Evolutionary conservation across 1,284 basidiomycete genomes (phyloP).

Genomic region (Phellopilus nigrolimitatus): DNA sequence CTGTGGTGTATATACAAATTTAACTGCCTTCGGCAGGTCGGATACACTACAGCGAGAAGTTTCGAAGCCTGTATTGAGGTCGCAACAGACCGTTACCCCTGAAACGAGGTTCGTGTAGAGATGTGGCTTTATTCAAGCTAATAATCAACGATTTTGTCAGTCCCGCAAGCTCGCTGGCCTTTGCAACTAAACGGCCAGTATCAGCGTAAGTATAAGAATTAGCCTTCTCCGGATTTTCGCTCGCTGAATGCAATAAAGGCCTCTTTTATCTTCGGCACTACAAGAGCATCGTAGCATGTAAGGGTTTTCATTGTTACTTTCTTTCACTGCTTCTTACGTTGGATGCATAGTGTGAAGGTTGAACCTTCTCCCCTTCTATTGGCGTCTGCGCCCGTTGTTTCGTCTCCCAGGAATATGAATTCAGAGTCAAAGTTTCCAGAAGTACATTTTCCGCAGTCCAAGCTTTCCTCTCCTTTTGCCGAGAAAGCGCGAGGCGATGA

Average conservation of each 20-base stretch:
- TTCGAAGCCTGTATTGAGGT: conserved; percentile 21
- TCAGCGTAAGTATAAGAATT: conserved; percentile 5
- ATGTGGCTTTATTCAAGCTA: neutral
- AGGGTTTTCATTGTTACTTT: neutral
- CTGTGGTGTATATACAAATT: conserved; percentile 19
- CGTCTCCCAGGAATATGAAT: conserved; percentile 21
- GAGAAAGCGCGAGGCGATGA: conserved; percentile 20
- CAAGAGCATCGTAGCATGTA: conserved; percentile 8
- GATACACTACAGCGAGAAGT: conserved; percentile 21
- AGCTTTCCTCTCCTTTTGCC: conserved; percentile 25
- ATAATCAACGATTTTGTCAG: conserved; percentile 15
- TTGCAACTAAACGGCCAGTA: neutral
- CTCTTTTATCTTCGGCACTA: neutral
- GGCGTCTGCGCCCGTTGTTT: conserved; percentile 20
- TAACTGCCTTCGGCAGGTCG: neutral
- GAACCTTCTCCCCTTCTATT: conserved; percentile 8
- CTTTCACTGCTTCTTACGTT: neutral
- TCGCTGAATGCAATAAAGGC: conserved; percentile 6
- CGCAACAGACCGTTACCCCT: conserved; percentile 48
- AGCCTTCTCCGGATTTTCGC: neutral
- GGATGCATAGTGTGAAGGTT: conserved; percentile 6
- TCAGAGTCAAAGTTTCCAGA: conserved; percentile 18
- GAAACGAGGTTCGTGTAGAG: conserved; percentile 38
- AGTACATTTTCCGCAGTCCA: conserved; percentile 19
- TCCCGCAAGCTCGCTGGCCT: conserved; percentile 1